Evolutionary conservation across 441 rosid genomes (phyloP).

Genomic region (Jatropha podagrica): DNA sequence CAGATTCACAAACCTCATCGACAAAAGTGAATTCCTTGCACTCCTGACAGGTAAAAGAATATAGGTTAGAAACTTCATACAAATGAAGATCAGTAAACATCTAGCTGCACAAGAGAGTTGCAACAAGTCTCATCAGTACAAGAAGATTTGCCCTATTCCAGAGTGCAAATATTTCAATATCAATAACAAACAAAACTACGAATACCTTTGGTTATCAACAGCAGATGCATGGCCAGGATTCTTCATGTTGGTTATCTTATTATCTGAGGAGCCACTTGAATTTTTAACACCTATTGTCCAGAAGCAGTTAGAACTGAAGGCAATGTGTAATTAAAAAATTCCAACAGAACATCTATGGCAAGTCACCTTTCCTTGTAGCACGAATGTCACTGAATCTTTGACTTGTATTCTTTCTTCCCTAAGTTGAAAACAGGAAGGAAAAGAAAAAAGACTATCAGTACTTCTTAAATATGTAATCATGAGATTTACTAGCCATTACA

Average conservation of each 20-base stretch:
- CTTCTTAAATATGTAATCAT: background rate
- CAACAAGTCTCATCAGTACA: background rate
- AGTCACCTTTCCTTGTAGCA: conserved; percentile 47
- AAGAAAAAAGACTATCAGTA: background rate
- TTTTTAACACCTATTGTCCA: conserved; percentile 30
- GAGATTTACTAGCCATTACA: background rate
- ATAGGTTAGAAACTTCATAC: conserved; percentile 10
- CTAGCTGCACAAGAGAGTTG: conserved; percentile 7
- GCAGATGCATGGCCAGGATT: conserved; percentile 35
- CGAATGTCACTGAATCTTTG: conserved; percentile 30
- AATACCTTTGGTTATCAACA: conserved; percentile 28
- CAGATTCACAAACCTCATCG: conserved; percentile 40
- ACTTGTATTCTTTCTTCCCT: conserved; percentile 48
- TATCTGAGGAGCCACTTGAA: conserved; percentile 27
- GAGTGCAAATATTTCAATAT: conserved; percentile 9
- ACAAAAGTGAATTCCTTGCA: conserved; percentile 27
- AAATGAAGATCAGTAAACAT: conserved; percentile 10
- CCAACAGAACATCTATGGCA: conserved; percentile 11
- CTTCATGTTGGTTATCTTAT: conserved; percentile 34
- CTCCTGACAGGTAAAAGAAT: conserved; percentile 34
- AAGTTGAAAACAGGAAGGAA: background rate
- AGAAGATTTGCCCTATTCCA: background rate
- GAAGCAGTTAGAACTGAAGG: conserved; percentile 29
- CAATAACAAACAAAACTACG: conserved; percentile 18
- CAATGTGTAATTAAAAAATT: conserved; percentile 9